Base-by-base conservation (phyloP, 202 grass and related monocot species). In the Eragrostis tef region DNA sequence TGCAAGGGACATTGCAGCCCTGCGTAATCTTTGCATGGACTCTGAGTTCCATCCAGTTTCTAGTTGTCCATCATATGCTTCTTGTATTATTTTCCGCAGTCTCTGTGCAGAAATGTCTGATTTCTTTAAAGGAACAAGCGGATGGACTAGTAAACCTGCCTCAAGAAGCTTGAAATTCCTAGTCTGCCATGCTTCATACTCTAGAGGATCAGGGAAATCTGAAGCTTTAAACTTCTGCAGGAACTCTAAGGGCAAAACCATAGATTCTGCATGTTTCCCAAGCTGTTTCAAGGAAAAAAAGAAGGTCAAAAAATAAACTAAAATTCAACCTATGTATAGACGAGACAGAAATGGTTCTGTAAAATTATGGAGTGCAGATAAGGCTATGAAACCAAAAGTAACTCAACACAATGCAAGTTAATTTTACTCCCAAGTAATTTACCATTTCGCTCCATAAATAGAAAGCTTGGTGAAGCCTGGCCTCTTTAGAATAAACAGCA, bases 131-230 rank as follows among this genome's bases (percentile, higher is more conserved):
- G 94, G 94, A 79, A 91, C 36, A 76, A 86, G 68, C 6, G 94
- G 84, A 74, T 98, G 92, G 9, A 89, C 81, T 36, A 98, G 85
- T 27, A 98, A 64, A 76, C 92, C 90, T 22, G 86, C 86, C 83
- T 94, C 90, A 49, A 98, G 92, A 87, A 98, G 70, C 78, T 89
- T 92, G 41, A 98, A 81, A 83, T 94, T 93, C 74, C 94, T 90
- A 81, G 45, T 52, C 12, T 90, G 81, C 86, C 92, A 94, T 49
- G 78, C 69, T 56, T 88, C 58, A 36, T 97, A 94, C 70, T 94
- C 94, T 15, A 86, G 58, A 22, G 62, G 71, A 70, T 92, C 78
- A 14, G 70, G 20, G 52, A 94, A 97, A 88, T 97, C 94, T 36
- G 91, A 84, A 71, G 78, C 50, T 84, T 92, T 97, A 61, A 87